A percentile compares a stretch with the other conserved stretches of the same genome.
Conservation (phyloP, 768 basidiomycete species). For the Termitomyces sp. region DNA sequence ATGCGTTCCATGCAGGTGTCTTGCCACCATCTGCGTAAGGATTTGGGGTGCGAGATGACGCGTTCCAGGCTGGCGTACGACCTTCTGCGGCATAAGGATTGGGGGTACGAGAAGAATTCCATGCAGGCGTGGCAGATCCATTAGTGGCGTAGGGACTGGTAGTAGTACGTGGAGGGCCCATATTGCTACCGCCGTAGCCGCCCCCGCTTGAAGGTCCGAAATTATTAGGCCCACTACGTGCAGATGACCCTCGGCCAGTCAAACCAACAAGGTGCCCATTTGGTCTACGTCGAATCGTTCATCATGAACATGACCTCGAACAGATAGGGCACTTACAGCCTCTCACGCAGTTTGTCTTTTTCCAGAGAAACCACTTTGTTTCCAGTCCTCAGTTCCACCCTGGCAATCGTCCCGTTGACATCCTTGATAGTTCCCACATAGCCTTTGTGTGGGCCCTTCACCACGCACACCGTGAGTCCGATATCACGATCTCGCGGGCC, state of each 20-base stretch:
- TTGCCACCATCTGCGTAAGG: conserved; percentile 61
- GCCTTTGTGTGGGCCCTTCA: conserved; percentile 89
- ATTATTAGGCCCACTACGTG: conserved; percentile 3
- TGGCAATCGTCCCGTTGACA: conserved; percentile 79
- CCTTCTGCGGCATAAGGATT: conserved; percentile 63
- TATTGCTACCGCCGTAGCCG: conserved; percentile 1
- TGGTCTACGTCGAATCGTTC: conserved; percentile 33
- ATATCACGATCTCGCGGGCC: conserved; percentile 82
- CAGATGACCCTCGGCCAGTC: conserved; percentile 25
- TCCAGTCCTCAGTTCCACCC: conserved; percentile 87
- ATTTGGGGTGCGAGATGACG: conserved; percentile 63
- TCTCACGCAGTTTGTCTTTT: conserved; percentile 70
- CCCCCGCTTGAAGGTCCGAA: conserved; percentile 15
- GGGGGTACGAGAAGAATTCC: conserved; percentile 50
- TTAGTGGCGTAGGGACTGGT: conserved; percentile 35
- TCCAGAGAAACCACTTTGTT: conserved; percentile 89
- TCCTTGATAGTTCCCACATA: conserved; percentile 93
- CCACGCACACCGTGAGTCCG: conserved; percentile 72
- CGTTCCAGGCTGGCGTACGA: conserved; percentile 55
- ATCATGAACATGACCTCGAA: not conserved
- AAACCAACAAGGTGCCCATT: conserved; percentile 55
- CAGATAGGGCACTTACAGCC: conserved; percentile 49
- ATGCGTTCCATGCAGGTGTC: conserved; percentile 63
- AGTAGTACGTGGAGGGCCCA: conserved; percentile 22
- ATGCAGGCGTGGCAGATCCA: conserved; percentile 19